Evolutionary conservation across 306 rosid species (phyloP), one percentile per base, ranked within the genome.

Genomic region (Canavalia ensiformis): DNA sequence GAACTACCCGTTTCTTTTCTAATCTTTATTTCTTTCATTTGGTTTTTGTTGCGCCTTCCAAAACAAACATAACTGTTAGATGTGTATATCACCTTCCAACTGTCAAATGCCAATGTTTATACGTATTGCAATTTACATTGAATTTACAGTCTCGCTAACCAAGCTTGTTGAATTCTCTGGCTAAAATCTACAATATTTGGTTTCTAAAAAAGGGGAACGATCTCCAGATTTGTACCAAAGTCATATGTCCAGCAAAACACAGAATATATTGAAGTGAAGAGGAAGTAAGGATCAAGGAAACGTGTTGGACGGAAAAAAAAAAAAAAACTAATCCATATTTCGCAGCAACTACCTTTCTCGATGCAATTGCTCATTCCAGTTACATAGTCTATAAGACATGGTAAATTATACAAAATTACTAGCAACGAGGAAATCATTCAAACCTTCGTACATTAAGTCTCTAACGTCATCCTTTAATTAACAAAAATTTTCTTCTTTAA

Each of bases 101-200:
- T 31, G 42, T 11, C 63, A 50, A 44, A 41, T 45, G 58, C 31
- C 75, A 72, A 64, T 47, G 80, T 28, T 47, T 71, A 45, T 33
- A 31, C 62, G 86, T 51, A 85, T 76, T 67, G 68, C 89, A 77
- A 37, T 67, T 74, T 71, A 74, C 80, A 83, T 63, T 82, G 76
- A 44, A 76, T 81, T 78, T 35, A 81, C 85, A 81, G 65, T 68
- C 86, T 83, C 75, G 84, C 74, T 41, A 31, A 71, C 83, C 66
- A 46, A 76, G 74, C 72, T 75, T 71, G 58, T 60, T 59, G 18
- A 49, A 75, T 79, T 79, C 79, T 72, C 49, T 64, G 41, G 51
- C 56, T 33, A 12, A 68, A 58, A 81, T 73, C 76, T 39, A 50
- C 4, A 41, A 62, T 11, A 46, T 56, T 63, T 3, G 57, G 55